These are phyloP conservation scores for Zasmidium citrigriseum DNA, from an alignment of 2,329 filamentous ascomycete species.

Conservation along the genomic window DNA sequence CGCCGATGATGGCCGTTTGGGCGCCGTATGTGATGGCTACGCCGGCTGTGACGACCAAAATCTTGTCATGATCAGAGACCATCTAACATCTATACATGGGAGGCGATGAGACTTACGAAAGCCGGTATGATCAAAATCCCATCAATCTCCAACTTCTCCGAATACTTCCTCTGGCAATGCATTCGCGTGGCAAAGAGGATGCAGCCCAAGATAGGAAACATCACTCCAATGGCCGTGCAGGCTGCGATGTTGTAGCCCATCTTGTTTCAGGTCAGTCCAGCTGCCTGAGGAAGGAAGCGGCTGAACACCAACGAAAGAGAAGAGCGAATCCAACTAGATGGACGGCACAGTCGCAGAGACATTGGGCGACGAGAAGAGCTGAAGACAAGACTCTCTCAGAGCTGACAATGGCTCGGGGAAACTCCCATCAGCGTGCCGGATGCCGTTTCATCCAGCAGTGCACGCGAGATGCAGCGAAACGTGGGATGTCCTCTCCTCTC, in stretches of 20 bases:
- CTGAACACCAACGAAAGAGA: neutral
- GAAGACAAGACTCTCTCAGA: no score
- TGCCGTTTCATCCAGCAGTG: no score
- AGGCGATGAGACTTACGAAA: conserved; percentile 4
- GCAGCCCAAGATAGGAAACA: conserved; percentile 12
- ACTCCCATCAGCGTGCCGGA: no score
- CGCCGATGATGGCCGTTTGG: conserved; percentile 13
- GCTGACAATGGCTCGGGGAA: no score
- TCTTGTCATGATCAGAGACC: neutral
- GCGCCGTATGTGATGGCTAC: neutral
- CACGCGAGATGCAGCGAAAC: no score
- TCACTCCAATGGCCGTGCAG: conserved; percentile 7
- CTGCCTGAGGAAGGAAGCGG: neutral
- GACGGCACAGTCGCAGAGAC: no score
- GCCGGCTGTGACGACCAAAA: conserved; percentile 12
- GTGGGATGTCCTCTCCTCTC: no score
- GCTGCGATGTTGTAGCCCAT: neutral
- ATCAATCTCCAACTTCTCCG: conserved; percentile 14
- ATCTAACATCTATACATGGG: neutral
- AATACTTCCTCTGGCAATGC: conserved; percentile 13
- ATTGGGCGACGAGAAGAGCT: no score
- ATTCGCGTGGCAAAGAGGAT: conserved; percentile 9
- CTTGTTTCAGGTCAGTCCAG: no score
- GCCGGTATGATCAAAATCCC: conserved; percentile 17
- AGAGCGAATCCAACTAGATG: neutral